phyloP scores from a whole-genome alignment of 352 stramenopile genomes.

The Phytophthora syringae region DNA sequence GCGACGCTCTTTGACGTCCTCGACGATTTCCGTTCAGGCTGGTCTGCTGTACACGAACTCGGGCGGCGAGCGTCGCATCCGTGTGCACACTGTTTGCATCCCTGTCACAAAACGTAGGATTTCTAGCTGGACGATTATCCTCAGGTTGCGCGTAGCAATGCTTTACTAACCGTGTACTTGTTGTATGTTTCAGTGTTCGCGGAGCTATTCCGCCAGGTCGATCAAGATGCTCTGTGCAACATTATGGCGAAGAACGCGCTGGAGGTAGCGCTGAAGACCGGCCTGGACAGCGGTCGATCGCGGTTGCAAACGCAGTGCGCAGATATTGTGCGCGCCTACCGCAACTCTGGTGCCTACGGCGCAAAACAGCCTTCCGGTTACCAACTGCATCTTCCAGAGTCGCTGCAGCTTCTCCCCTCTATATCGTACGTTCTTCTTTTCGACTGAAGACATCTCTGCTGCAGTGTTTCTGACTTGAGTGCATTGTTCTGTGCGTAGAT shows the following conservation, averaged over 20 bases:
- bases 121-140: not conserved
- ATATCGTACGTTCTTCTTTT: constrained; percentile 73
- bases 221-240: constrained; percentile 94
- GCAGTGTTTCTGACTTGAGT: constrained; percentile 7
- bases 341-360: constrained; percentile 78
- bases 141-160: not conserved
- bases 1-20: constrained; percentile 95
- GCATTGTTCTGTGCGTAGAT: constrained; percentile 68
- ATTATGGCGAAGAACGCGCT: constrained; percentile 96
- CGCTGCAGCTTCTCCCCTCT: constrained; percentile 96
- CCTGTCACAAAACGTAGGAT: constrained; percentile 89
- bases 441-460: constrained; percentile 1
- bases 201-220: constrained; percentile 93
- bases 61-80: constrained; percentile 96
- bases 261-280: constrained; percentile 94
- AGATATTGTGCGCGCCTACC: constrained; percentile 94
- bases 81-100: constrained; percentile 97
- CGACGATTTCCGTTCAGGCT: constrained; percentile 96
- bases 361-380: constrained; percentile 75
- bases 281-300: constrained; percentile 94
- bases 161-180: not conserved
- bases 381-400: constrained; percentile 89
- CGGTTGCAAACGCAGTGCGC: constrained; percentile 92
- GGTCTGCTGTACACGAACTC: constrained; percentile 99
- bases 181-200: constrained; percentile 64